These are phyloP conservation scores for Populus euphratica DNA, from an alignment of 345 rosid genomes.

Conservation along the genomic window DNA sequence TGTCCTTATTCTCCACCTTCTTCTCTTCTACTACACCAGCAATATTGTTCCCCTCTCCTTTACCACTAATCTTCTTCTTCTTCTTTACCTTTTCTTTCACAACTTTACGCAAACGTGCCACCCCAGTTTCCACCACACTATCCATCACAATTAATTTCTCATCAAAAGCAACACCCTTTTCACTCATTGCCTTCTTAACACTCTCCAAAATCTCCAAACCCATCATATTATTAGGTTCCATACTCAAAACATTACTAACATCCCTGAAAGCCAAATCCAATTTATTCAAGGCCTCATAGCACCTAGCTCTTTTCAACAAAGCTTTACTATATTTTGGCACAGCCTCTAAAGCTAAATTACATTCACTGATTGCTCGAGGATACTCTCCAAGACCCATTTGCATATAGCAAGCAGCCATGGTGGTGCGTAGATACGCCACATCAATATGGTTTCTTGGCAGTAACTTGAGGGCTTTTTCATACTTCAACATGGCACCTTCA, in stretches of 20 bases:
- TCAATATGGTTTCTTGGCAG: slow-evolving; percentile 78
- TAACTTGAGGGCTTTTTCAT: slow-evolving; percentile 85
- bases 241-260: slow-evolving; percentile 60
- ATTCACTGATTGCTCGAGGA: slow-evolving; percentile 84
- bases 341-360: slow-evolving; percentile 81
- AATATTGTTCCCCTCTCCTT: slow-evolving; percentile 18
- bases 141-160: slow-evolving; percentile 59
- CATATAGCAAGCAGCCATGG: slow-evolving; percentile 95
- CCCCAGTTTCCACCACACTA: slow-evolving; percentile 32
- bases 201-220: slow-evolving; percentile 71
- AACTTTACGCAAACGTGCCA: slow-evolving; percentile 41
- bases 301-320: slow-evolving; percentile 69
- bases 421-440: slow-evolving; percentile 69
- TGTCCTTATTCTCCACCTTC: slow-evolving; percentile 20
- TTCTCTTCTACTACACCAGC: slow-evolving; percentile 19
- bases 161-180: slow-evolving; percentile 62
- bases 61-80: slow-evolving; percentile 31
- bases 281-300: slow-evolving; percentile 81
- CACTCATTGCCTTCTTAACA: slow-evolving; percentile 57
- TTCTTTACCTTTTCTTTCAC: slow-evolving; percentile 69
- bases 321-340: slow-evolving; percentile 91
- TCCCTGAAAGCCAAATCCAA: slow-evolving; percentile 88
- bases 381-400: slow-evolving; percentile 95
- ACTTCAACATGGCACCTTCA: slow-evolving; percentile 95
- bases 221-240: slow-evolving; percentile 76